Evolutionary conservation across 495 filamentous ascomycete genomes (phyloP), one percentile per base, ranked within the genome.

Genomic region (Chaetomidium leptoderma): DNA sequence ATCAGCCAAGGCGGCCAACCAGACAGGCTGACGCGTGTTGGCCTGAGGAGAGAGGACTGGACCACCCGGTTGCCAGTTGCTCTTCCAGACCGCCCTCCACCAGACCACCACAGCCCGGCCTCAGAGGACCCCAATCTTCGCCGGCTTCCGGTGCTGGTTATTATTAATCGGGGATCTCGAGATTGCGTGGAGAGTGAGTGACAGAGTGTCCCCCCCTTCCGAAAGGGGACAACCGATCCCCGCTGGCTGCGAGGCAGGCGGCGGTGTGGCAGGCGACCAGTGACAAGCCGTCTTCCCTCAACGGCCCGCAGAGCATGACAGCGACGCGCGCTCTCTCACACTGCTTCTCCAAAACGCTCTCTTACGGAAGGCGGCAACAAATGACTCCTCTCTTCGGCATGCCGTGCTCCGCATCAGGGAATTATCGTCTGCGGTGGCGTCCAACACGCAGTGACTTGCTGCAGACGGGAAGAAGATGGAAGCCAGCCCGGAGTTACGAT

Each of bases 141-240:
- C 37, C 60, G 30, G 44, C 55, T 58, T 42, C 60, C 44, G 32
- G 56, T 47, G 60, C 56, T 63, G 53, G 48, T 59, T 59, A 43
- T 55, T 53, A 53, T 59, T 59, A 43, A 58, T 53, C 42, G 16
- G 35, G 30, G 1, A n/a, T 16, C 32, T 30, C 44, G 33, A 48
- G 32, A 47, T 40, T 56, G 53, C 53, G 10, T 37, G 23, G 53
- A 48, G 40, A 4, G 19, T 46, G 53, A 14, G 30, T 9, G 0
- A n/a, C n/a, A n/a, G n/a, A n/a, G n/a, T n/a, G n/a, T n/a, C n/a
- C n/a, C 37, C 21, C 40, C 40, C 21, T 37, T 9, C 40, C 52
- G 30, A 46, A 46, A 46, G 24, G 29, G 17, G 43, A 35, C 40
- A 33, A 10, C 49, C 17, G 26, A 14, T 14, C 49, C 49, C 48